Conservation (phyloP, 208 protist species). For the Sergeia podlipaevii region DNA sequence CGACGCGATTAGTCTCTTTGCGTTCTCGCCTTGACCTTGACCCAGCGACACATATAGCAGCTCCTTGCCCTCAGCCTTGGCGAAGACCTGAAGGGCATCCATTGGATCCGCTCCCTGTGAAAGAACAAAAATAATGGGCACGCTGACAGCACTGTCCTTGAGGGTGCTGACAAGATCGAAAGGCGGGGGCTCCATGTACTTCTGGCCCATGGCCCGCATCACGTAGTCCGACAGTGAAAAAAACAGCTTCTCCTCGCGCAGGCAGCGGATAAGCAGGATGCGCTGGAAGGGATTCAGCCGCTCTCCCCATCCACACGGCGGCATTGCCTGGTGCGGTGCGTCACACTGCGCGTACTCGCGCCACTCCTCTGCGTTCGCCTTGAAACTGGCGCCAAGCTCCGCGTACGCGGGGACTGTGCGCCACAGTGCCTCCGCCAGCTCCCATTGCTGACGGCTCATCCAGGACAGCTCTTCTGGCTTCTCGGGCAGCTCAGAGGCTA, state of each 20-base stretch:
- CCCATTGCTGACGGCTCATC: slow-evolving; percentile 79
- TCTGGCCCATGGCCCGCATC: slow-evolving; percentile 78
- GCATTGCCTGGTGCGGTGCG: slow-evolving; percentile 42
- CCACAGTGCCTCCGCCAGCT: slow-evolving; percentile 76
- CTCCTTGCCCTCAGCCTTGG: slow-evolving; percentile 56
- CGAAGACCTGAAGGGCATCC: slow-evolving; percentile 90
- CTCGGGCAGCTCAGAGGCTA: slow-evolving; percentile 64
- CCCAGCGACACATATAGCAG: slow-evolving; percentile 95
- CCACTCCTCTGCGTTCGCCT: slow-evolving; percentile 49
- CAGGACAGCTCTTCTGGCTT: slow-evolving; percentile 50
- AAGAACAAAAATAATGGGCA: slow-evolving; percentile 97
- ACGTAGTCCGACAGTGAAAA: slow-evolving; percentile 91
- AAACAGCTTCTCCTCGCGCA: slow-evolving; percentile 95
- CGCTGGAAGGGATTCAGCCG: slow-evolving; percentile 87
- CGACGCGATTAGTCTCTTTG: slow-evolving; percentile 92
- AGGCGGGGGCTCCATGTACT: slow-evolving; percentile 92
- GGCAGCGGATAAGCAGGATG: slow-evolving; percentile 92
- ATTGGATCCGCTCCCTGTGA: slow-evolving; percentile 97
- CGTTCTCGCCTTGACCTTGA: slow-evolving; percentile 96
- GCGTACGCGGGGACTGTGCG: slow-evolving; percentile 72
- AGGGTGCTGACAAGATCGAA: slow-evolving; percentile 90
- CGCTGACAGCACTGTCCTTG: slow-evolving; percentile 76
- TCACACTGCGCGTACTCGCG: slow-evolving; percentile 51
- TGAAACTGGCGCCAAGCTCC: slow-evolving; percentile 46
- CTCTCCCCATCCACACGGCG: slow-evolving; percentile 57